Evolutionary conservation across 2,329 filamentous ascomycete genomes (phyloP).

Genomic region (Sordariomycetes sp.): DNA sequence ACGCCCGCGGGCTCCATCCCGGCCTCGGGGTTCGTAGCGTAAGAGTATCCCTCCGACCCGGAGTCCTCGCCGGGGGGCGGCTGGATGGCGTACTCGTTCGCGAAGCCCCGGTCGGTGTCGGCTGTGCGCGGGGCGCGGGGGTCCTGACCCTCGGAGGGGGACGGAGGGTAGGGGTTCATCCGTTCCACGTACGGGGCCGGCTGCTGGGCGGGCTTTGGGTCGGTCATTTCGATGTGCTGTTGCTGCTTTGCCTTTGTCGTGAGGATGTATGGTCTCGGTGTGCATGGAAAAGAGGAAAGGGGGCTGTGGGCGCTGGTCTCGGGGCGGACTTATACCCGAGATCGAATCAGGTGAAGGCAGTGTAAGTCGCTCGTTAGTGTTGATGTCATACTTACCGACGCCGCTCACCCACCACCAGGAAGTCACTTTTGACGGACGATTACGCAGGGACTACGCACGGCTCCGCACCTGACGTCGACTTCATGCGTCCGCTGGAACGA

Average conservation of each 20-base stretch:
- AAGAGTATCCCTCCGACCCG: too few relatives aligned
- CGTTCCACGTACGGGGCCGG: background rate
- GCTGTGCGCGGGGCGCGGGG: background rate
- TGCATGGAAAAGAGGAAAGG: background rate
- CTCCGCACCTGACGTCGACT: background rate
- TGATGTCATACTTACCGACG: background rate
- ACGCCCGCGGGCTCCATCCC: too few relatives aligned
- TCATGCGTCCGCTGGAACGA: too few relatives aligned
- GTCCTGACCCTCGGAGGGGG: background rate
- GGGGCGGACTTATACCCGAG: background rate
- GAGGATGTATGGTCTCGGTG: background rate
- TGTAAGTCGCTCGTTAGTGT: too few relatives aligned
- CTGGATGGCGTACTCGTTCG: constrained; percentile 1
- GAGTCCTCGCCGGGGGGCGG: background rate
- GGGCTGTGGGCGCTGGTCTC: background rate
- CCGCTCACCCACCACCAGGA: background rate
- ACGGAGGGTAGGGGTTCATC: background rate
- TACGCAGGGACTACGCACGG: background rate
- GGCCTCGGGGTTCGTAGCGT: too few relatives aligned
- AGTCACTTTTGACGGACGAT: background rate
- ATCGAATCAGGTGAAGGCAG: background rate
- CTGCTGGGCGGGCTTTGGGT: background rate
- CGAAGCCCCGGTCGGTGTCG: constrained; percentile 6
- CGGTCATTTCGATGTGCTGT: background rate
- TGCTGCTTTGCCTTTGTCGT: background rate